These are phyloP conservation scores for Cladosporium sp. DNA, from an alignment of 2,329 filamentous ascomycete species.

Conservation along the genomic window DNA sequence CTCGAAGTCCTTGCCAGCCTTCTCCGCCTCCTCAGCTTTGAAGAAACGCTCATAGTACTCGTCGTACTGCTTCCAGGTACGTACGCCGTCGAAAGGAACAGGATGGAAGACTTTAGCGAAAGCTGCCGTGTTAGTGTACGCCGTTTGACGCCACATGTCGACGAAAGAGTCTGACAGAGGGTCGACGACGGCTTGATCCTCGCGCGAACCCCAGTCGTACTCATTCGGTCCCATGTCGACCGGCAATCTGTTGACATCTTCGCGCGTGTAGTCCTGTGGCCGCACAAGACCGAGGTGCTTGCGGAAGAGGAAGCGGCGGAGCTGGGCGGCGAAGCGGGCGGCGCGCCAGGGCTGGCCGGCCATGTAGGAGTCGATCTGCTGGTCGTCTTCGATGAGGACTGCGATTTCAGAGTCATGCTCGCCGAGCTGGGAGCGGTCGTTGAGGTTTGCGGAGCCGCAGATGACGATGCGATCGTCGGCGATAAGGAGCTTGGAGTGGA, in stretches of 20 bases:
- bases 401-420: slow-evolving; percentile 84
- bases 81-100: slow-evolving; percentile 65
- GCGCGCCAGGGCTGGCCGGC: slow-evolving; percentile 67
- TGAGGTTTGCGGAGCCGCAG: slow-evolving; percentile 70
- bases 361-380: slow-evolving; percentile 68
- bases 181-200: slow-evolving; percentile 62
- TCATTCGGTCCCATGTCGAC: slow-evolving; percentile 51
- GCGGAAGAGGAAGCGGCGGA: slow-evolving; percentile 81
- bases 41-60: slow-evolving; percentile 67
- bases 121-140: slow-evolving; percentile 71
- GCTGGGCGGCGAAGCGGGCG: slow-evolving; percentile 70
- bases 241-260: slow-evolving; percentile 55
- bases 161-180: slow-evolving; percentile 67
- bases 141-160: slow-evolving; percentile 68
- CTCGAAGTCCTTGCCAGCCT: slow-evolving; percentile 39
- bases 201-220: slow-evolving; percentile 46
- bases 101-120: slow-evolving; percentile 79
- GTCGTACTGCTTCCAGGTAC: slow-evolving; percentile 70
- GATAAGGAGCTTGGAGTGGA: slow-evolving; percentile 69
- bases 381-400: slow-evolving; percentile 78
- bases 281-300: slow-evolving; percentile 84
- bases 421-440: slow-evolving; percentile 72
- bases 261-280: slow-evolving; percentile 63
- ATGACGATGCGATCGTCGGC: slow-evolving; percentile 79
- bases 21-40: slow-evolving; percentile 38